Conservation (phyloP, 139 green algal species). For the Chlamydomonas applanata region DNA sequence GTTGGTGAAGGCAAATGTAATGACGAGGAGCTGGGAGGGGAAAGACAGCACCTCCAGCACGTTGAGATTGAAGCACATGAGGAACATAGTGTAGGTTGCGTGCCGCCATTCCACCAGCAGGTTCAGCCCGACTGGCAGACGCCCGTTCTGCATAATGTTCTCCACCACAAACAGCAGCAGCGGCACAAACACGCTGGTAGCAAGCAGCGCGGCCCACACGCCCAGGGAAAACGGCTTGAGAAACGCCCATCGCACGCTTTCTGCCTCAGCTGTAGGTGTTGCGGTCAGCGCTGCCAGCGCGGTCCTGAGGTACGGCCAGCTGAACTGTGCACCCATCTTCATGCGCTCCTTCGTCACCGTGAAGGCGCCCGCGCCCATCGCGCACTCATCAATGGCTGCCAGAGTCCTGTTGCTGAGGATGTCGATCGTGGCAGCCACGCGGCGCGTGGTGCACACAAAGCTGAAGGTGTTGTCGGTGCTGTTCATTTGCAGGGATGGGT, state of each 20-base stretch:
- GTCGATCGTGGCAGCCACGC: neutral
- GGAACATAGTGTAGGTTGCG: conserved; percentile 3
- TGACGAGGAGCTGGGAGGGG: conserved; percentile 6
- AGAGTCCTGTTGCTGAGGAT: neutral
- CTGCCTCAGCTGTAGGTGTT: neutral
- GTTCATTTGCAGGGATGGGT: too few species aligned
- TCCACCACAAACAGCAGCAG: conserved; percentile 1
- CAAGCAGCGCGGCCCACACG: neutral
- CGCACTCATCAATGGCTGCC: neutral
- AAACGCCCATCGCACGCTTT: neutral
- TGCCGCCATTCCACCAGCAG: conserved; percentile 3
- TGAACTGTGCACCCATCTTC: neutral
- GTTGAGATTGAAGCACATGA: conserved; percentile 10
- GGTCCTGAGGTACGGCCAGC: conserved; percentile 3
- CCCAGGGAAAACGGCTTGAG: neutral
- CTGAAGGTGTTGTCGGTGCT: neutral
- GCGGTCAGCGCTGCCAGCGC: neutral
- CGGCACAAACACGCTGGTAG: neutral
- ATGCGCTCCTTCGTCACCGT: neutral
- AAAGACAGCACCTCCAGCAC: neutral
- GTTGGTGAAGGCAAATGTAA: conserved; percentile 11
- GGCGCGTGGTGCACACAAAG: neutral
- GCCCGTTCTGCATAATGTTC: conserved; percentile 9
- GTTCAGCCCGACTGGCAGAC: conserved; percentile 4
- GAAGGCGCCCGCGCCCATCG: conserved; percentile 5